These are phyloP conservation scores for Melampsora abietis-canadensis DNA, from an alignment of 1,284 basidiomycete species.

Conservation along the genomic window DNA sequence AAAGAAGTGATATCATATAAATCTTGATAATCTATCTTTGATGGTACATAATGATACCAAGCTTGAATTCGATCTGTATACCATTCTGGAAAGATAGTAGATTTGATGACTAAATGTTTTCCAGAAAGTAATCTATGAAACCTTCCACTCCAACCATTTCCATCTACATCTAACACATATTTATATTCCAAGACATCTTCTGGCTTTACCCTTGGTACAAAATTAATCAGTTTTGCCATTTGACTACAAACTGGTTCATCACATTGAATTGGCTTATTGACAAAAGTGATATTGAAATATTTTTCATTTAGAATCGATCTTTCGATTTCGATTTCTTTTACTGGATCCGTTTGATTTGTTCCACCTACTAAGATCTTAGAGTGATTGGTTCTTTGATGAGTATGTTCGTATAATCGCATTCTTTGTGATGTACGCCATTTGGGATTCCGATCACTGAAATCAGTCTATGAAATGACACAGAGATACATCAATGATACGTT, in stretches of 20 bases:
- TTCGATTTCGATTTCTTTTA: constrained; percentile 39
- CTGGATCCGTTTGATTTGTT: constrained; percentile 36
- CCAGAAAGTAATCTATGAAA: constrained; percentile 46
- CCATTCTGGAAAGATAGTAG: constrained; percentile 40
- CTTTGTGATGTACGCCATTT: constrained; percentile 50
- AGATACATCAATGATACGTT: no score
- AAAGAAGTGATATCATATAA: constrained; percentile 30
- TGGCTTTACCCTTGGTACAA: constrained; percentile 45
- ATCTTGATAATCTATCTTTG: constrained; percentile 31
- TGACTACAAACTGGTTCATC: constrained; percentile 49
- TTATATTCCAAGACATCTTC: constrained; percentile 1
- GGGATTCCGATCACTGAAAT: constrained; percentile 15
- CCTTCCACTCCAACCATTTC: constrained; percentile 56
- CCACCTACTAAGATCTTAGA: constrained; percentile 47
- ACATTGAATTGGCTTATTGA: constrained; percentile 51
- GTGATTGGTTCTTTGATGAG: constrained; percentile 46
- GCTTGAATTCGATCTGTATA: constrained; percentile 42
- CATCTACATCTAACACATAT: constrained; percentile 56
- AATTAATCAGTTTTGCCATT: constrained; percentile 49
- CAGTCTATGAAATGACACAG: constrained; percentile 2
- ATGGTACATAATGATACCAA: constrained; percentile 40
- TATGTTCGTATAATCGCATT: constrained; percentile 49
- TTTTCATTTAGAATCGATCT: constrained; percentile 44
- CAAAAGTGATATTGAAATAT: constrained; percentile 48
- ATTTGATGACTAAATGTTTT: constrained; percentile 19